A percentile compares a stretch with the other conserved stretches of the same genome.
phyloP scores from a whole-genome alignment of 306 rosid genomes.

The Lathyrus sativus region DNA sequence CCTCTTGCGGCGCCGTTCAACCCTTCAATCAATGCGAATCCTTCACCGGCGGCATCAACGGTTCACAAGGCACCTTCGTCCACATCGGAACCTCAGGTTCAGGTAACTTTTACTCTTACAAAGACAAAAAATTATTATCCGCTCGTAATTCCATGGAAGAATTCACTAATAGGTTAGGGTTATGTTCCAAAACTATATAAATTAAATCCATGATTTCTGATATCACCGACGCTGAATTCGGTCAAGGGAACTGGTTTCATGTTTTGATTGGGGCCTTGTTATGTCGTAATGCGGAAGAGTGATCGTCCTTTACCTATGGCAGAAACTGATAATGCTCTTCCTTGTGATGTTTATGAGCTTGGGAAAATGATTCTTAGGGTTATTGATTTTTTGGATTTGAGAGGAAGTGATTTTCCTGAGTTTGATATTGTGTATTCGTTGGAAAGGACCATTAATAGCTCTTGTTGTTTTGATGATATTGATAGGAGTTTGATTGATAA shows the following conservation, averaged over 20 bases:
- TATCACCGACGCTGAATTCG: conserved; percentile 69
- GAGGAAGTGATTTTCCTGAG: conserved; percentile 48
- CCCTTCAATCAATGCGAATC: conserved; percentile 56
- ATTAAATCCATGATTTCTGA: conserved; percentile 49
- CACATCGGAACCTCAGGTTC: conserved; percentile 58
- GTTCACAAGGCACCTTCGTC: conserved; percentile 62
- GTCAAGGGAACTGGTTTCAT: conserved; percentile 67
- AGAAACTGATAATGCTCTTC: conserved; percentile 51
- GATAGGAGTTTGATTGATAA: conserved; percentile 40
- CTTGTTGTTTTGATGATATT: conserved; percentile 25
- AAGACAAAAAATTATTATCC: conserved; percentile 47
- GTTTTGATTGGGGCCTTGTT: conserved; percentile 70
- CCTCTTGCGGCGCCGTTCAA: conserved; percentile 55
- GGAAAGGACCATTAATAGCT: conserved; percentile 53
- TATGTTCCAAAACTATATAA: conserved; percentile 40
- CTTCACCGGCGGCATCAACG: conserved; percentile 53
- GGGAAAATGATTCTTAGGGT: conserved; percentile 68
- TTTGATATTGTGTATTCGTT: conserved; percentile 60
- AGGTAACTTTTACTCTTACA: conserved; percentile 49
- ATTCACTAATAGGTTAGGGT: conserved; percentile 47
- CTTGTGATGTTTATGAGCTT: conserved; percentile 54
- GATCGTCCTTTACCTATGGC: conserved; percentile 56
- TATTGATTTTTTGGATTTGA: conserved; percentile 53
- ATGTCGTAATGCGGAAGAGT: conserved; percentile 62
- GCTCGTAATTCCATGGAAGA: conserved; percentile 56